Percentiles rank a stretch among this genome's conserved stretches.
These are phyloP conservation scores for Nakaseomyces delphensis DNA, from an alignment of 1,139 yeast species.

Conservation along the genomic window DNA sequence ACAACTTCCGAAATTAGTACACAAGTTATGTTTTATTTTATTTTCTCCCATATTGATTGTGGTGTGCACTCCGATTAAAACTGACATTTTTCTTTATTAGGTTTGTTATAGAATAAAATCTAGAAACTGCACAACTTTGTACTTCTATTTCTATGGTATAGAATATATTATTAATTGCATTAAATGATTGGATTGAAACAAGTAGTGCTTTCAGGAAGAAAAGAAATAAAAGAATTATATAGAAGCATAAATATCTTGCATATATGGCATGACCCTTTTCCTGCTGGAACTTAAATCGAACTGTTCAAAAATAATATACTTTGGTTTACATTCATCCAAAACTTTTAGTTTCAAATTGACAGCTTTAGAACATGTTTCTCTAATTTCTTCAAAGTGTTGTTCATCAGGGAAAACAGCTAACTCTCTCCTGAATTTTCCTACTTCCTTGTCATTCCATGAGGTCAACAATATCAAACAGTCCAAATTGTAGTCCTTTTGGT, in stretches of 20 bases:
- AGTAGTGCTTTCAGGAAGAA: not conserved
- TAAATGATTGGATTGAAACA: no score
- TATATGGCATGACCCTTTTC: constrained; percentile 3
- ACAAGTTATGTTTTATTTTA: not conserved
- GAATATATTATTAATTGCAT: not conserved
- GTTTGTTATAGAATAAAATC: no score
- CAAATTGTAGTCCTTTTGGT: constrained; percentile 36
- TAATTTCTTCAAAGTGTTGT: constrained; percentile 16
- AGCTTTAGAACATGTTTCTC: constrained; percentile 26
- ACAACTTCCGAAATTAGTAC: not conserved
- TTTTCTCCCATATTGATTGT: not conserved
- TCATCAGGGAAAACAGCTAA: constrained; percentile 33
- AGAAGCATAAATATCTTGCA: constrained; percentile 3
- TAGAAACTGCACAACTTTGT: no score
- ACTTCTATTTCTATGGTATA: no score
- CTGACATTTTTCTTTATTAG: no score
- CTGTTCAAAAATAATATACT: not conserved
- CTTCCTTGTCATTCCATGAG: constrained; percentile 39
- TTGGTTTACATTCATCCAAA: constrained; percentile 8
- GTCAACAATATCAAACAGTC: constrained; percentile 57
- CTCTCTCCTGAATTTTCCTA: constrained; percentile 48
- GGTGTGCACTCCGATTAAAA: no score
- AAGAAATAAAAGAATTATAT: no score
- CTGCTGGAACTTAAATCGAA: constrained; percentile 5
- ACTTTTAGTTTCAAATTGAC: constrained; percentile 33